These are phyloP conservation scores for Begonia loranthoides DNA, from an alignment of 306 rosid genomes.

Conservation along the genomic window DNA sequence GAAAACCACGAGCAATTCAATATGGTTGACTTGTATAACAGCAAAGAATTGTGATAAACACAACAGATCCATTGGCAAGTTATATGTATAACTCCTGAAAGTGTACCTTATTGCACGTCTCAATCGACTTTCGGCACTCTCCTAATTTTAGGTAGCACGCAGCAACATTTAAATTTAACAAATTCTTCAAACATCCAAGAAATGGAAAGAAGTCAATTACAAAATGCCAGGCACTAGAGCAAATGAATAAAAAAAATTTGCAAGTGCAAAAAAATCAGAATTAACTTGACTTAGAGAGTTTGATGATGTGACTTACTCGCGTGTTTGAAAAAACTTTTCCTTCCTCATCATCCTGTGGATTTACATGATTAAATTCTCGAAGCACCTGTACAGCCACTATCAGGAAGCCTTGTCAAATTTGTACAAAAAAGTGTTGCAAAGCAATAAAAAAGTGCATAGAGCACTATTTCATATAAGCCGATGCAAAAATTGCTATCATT, in stretches of 20 bases:
- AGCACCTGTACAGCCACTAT: constrained; percentile 50
- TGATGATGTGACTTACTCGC: constrained; percentile 36
- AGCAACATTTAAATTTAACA: constrained; percentile 76
- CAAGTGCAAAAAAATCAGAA: not conserved
- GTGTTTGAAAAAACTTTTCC: constrained; percentile 70
- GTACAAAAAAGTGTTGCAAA: too few relatives aligned
- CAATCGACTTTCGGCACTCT: constrained; percentile 75
- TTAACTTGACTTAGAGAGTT: not conserved
- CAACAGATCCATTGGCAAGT: too few relatives aligned
- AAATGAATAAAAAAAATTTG: not conserved
- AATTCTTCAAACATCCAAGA: constrained; percentile 44
- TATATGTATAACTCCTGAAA: constrained; percentile 5
- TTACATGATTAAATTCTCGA: constrained; percentile 93
- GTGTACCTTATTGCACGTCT: constrained; percentile 81
- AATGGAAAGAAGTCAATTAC: constrained; percentile 13
- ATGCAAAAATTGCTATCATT: too few relatives aligned
- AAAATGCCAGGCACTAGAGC: not conserved
- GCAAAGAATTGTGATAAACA: too few relatives aligned
- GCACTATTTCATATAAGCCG: too few relatives aligned
- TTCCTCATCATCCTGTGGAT: constrained; percentile 96
- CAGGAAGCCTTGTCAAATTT: too few relatives aligned
- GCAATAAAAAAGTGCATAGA: too few relatives aligned
- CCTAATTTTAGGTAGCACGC: constrained; percentile 80
- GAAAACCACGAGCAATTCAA: not conserved
- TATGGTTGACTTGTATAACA: not conserved